Base-by-base conservation (phyloP, 371 early-diverging fungal genomes). In the Apophysomyces elegans region DNA sequence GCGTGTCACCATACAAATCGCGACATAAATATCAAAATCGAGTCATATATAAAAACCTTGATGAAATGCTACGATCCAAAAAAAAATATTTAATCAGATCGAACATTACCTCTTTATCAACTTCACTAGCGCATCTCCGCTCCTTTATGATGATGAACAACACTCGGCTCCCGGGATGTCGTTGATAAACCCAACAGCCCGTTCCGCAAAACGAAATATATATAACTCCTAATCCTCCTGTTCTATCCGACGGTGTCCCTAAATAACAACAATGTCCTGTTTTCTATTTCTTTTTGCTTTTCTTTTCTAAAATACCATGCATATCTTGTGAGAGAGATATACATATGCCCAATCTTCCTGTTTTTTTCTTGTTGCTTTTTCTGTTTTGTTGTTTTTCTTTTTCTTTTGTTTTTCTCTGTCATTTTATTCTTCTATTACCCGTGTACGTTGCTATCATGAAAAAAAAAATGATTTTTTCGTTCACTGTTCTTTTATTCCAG, bases 281-380 rank as follows among this genome's bases (percentile, higher is more conserved):
- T 47, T 47, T 47, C n/a, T 47, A 7, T 47, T 8, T 50, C 21
- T 21, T 21, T 21, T 50, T 50, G 9, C 21, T 21, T 50, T 50
- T 50, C 54, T 50, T 50, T 21, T 50, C 21, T 50, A n/a, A 47
- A 47, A n/a, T 18, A 5, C 16, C 32, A 41, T 41, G 8, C 41
- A 50, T 50, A 50, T 50, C 54, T 50, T 50, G 54, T 50, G 54
- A 50, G 54, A 50, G 54, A 50, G 54, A 50, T 50, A 50, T 50
- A 50, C 47, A 50, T 50, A 50, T 50, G 54, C 54, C 54, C 32
- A 26, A 26, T 26, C 32, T 26, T 26, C 32, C 32, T 26, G 32
- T 41, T 2, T 50, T n/a, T n/a, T 47, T 47, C 16, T 50, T 21
- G 16, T 50, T 50, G 54, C 32, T 21, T 21, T 50, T 50, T 21